A percentile compares a stretch with the other conserved stretches of the same genome.
phyloP scores from a whole-genome alignment of 2,329 filamentous ascomycete species.

The Dactylellina leptospora region DNA sequence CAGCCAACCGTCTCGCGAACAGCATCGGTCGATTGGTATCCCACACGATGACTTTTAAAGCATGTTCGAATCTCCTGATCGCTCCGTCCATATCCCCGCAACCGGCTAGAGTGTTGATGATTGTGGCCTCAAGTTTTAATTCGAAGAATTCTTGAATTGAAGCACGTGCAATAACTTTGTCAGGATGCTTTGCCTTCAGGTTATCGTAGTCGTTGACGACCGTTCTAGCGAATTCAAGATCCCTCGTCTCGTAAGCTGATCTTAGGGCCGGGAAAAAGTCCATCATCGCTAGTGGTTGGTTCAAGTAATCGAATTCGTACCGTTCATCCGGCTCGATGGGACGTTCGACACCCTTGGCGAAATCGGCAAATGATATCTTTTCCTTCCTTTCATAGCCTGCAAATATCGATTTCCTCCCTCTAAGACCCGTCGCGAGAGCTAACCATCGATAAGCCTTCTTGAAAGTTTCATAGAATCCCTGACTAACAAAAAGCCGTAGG shows the following conservation, averaged over 20 bases:
- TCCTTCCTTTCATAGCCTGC: constrained; percentile 7
- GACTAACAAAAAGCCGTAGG: constrained; percentile 17
- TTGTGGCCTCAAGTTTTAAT: constrained; percentile 17
- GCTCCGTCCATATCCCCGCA: constrained; percentile 13
- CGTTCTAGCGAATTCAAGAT: constrained; percentile 36
- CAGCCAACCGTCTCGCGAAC: constrained; percentile 10
- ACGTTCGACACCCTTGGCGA: constrained; percentile 10
- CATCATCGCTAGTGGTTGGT: not conserved
- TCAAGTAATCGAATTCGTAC: constrained; percentile 33
- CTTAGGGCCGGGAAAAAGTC: constrained; percentile 23
- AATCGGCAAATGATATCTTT: constrained; percentile 24
- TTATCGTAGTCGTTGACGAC: constrained; percentile 36
- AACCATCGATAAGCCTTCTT: constrained; percentile 33
- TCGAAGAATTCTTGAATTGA: not conserved
- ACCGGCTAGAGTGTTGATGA: constrained; percentile 19
- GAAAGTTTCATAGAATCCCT: constrained; percentile 29
- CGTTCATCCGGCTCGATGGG: constrained; percentile 20
- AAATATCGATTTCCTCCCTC: constrained; percentile 13
- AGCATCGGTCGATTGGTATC: constrained; percentile 15
- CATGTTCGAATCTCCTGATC: constrained; percentile 8
- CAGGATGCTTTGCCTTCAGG: not conserved
- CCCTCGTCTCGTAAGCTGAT: constrained; percentile 21
- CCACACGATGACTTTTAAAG: constrained; percentile 15
- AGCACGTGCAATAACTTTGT: not conserved
- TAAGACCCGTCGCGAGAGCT: constrained; percentile 21